phyloP scores from a whole-genome alignment of 179 eudicot genomes.

The Silene noctiflora region DNA sequence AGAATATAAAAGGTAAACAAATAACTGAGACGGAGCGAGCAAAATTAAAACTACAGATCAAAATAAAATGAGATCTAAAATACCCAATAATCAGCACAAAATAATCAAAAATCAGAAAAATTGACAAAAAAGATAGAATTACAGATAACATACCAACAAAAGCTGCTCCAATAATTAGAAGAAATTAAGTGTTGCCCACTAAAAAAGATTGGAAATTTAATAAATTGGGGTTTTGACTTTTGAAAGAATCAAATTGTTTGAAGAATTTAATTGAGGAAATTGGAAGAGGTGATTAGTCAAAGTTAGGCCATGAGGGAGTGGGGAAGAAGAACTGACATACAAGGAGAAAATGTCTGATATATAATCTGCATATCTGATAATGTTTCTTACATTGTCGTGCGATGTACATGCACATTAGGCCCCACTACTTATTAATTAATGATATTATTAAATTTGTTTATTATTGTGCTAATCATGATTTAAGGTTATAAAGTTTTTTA shows the following conservation, averaged over 20 bases:
- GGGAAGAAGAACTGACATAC: constrained; percentile 15
- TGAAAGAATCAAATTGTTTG: not conserved
- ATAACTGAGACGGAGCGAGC: too few relatives aligned
- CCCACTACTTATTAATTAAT: not conserved
- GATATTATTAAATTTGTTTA: too few relatives aligned
- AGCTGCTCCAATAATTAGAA: constrained; percentile 1
- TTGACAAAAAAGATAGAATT: not conserved
- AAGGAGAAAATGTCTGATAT: not conserved
- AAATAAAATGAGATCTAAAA: constrained; percentile 21
- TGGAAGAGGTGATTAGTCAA: constrained; percentile 7
- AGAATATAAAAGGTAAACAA: too few relatives aligned
- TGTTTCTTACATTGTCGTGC: not conserved
- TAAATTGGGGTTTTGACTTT: not conserved
- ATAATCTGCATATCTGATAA: not conserved
- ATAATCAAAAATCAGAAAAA: constrained; percentile 5
- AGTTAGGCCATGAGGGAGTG: constrained; percentile 1
- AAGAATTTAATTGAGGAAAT: not conserved
- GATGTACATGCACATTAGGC: not conserved
- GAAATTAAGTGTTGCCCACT: not conserved
- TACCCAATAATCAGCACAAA: constrained; percentile 12
- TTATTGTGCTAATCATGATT: too few relatives aligned
- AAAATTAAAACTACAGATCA: not conserved
- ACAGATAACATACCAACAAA: constrained; percentile 13
- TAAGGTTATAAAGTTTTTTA: too few relatives aligned
- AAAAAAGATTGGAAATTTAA: not conserved